Evolutionary conservation across 2,329 filamentous ascomycete species (phyloP), one percentile per base, ranked within the genome.

Genomic region (Dactylellina haptotyla): DNA sequence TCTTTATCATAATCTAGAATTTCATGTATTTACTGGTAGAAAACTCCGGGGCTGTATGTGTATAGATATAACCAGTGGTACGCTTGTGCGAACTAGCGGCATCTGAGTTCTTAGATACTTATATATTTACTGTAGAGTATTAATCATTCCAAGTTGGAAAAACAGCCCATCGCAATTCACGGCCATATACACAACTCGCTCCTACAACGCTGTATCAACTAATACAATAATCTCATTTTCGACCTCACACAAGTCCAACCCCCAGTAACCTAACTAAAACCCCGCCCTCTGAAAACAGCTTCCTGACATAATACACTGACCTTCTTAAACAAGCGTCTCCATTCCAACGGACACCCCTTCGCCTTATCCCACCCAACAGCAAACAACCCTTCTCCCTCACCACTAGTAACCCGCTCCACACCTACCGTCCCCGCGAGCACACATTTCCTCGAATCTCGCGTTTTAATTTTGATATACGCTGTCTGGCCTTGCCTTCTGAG

Each of bases 241-340:
- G n/a, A n/a, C 37, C n/a, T n/a, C n/a, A 14, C 37, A 45, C 8
- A 12, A 12, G 5, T 16, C 16, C 16, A 45, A 4, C 4, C 25
- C 5, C 25, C 9, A 14, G 12, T 41, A 10, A n/a, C 8, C 59
- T 43, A 72, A 20, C 65, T 79, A 79, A 75, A 76, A 71, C 69
- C 86, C 83, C 50, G 46, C 2, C 86, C 87, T 76, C 85, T 85
- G 80, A 88, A 91, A 46, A 98, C 89, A 6, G 88, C 92, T 79
- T 97, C 92, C 79, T 91, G 91, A 82, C 93, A 96, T 72, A 94
- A 84, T 75, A 96, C 84, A 28, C 91, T 91, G n/a, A 97, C 87
- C 81, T 92, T 93, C 83, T 99, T 99, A 84, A 99, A 99, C 80
- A 99, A 92, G 32, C 95, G 85, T 73, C 95, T 87, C 95, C 96